phyloP scores from a whole-genome alignment of 495 filamentous ascomycete genomes.

The Aspergillus affinis region DNA sequence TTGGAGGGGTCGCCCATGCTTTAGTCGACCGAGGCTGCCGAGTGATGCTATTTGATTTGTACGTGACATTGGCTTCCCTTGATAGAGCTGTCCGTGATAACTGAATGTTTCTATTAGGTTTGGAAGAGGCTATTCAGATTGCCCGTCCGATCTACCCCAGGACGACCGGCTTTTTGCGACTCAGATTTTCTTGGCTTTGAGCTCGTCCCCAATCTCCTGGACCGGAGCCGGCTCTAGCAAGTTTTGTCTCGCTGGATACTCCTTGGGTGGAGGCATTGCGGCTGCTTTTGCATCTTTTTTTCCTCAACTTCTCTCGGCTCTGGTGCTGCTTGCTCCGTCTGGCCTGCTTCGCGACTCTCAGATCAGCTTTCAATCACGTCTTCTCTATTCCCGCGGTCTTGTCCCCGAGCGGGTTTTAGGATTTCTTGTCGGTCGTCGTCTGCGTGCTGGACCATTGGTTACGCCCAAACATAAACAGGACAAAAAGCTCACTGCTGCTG shows the following conservation, averaged over 20 bases:
- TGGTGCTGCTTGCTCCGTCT: constrained; percentile 73
- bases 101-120: constrained; percentile 47
- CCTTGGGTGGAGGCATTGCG: constrained; percentile 76
- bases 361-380: constrained; percentile 55
- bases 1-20: constrained; percentile 64
- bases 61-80: constrained; percentile 17
- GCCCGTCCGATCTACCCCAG: constrained; percentile 65
- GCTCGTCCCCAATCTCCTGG: constrained; percentile 71
- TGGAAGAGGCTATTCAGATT: constrained; percentile 75
- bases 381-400: constrained; percentile 60
- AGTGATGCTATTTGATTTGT: constrained; percentile 76
- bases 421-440: constrained; percentile 53
- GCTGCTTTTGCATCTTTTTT: constrained; percentile 73
- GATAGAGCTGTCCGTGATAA: constrained; percentile 2
- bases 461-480: constrained; percentile 35
- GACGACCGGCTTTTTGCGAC: constrained; percentile 71
- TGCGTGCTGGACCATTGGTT: constrained; percentile 47
- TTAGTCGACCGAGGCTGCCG: constrained; percentile 75
- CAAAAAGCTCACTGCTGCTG: constrained; percentile 29
- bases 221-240: constrained; percentile 48
- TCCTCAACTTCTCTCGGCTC: constrained; percentile 60
- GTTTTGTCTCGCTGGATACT: constrained; percentile 80
- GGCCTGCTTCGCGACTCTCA: constrained; percentile 70
- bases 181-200: constrained; percentile 69
- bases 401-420: constrained; percentile 58